These are phyloP conservation scores for Strigomonas oncopelti DNA, from an alignment of 208 protist species.

Conservation along the genomic window DNA sequence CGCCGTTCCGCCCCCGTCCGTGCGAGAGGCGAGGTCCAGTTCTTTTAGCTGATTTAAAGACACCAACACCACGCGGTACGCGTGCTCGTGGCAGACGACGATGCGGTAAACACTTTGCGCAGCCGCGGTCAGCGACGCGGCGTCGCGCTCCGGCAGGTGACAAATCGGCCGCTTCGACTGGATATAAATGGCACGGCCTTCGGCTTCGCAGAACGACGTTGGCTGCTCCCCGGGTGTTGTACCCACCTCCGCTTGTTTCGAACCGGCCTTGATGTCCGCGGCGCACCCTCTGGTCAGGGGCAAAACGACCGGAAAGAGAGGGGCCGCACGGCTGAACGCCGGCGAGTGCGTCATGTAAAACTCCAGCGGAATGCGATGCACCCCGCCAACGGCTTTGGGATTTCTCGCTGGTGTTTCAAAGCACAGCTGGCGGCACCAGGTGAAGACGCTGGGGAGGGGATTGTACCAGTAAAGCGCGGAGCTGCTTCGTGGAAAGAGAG, in stretches of 20 bases:
- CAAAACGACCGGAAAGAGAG: constrained; percentile 6
- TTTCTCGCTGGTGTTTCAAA: neutral
- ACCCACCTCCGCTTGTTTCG: neutral
- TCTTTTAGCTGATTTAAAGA: neutral
- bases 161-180: neutral
- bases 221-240: neutral
- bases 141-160: neutral
- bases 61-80: neutral
- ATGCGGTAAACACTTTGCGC: neutral
- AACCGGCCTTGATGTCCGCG: neutral
- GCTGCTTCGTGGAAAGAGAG: neutral
- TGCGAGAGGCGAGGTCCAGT: neutral
- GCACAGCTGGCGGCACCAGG: neutral
- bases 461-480: constrained; percentile 7
- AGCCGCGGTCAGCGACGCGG: too few species aligned
- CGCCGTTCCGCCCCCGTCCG: neutral
- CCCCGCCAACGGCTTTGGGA: neutral
- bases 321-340: neutral
- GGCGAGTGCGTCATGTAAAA: neutral
- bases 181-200: neutral
- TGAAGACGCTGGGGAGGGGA: neutral
- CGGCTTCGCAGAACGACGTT: neutral
- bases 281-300: neutral
- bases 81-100: neutral
- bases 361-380: neutral